Base-by-base conservation (phyloP, 176 grass and related monocot species). In the Avena insularis region DNA sequence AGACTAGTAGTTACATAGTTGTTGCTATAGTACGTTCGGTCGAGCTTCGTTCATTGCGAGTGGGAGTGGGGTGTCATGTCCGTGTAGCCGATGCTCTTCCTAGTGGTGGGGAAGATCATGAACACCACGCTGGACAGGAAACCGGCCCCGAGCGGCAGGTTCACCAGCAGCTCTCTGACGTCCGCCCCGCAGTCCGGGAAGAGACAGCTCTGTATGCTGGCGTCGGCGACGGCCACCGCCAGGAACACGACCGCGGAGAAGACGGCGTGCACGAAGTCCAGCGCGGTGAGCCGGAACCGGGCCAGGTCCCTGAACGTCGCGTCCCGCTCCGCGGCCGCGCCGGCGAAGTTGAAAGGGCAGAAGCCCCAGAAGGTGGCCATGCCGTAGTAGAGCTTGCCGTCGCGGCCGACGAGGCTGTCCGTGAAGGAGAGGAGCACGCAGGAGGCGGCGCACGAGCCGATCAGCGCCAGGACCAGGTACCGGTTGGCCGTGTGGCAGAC, bases 351-450 rank as follows among this genome's bases (percentile, higher is more conserved):
- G 63, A 66, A 66, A 15, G 63, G 63, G 27, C 25, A 33, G 62
- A 66, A 66, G 63, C 63, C 63, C 63, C 63, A 6, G 25, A 66
- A 33, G 0, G 63, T 66, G 63, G 63, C 63, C 27, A 66, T 13
- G 12, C 63, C 63, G 63, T 66, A 66, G 63, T 66, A 66, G 13
- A 66, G 63, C 63, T 31, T 66, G 5, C 63, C 63, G 63, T 66
- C 63, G 27, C 27, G 63, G 63, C 63, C 63, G 63, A 66, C 63
- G 27, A 66, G 25, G 63, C 63, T 66, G 63, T 66, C 63, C 2
- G 63, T 66, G 63, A 66, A 66, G 63, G 63, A 66, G 27, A 66
- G 63, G 12, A 66, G 63, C 63, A 66, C 63, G 63, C 63, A 66
- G 63, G 63, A 66, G 63, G 8, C 63, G 25, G 12, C 5, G 27